phyloP scores from a whole-genome alignment of 2,329 filamentous ascomycete species.

The Camillea tinctor region DNA sequence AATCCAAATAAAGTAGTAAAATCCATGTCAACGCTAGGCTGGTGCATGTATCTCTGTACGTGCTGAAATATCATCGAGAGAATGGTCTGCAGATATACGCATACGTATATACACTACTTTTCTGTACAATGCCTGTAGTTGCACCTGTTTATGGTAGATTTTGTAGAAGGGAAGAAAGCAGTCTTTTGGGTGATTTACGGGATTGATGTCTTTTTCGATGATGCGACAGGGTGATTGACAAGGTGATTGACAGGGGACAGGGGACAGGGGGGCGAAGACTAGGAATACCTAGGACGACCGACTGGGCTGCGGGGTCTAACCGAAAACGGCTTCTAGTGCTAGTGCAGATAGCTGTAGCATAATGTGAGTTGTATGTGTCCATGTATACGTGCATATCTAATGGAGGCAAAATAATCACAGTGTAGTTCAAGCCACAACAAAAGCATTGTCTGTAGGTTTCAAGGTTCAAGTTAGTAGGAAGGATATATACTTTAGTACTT shows the following conservation, averaged over 20 bases:
- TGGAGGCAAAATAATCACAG: background rate
- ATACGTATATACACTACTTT: background rate
- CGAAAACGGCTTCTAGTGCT: background rate
- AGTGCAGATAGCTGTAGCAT: no score
- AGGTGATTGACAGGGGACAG: background rate
- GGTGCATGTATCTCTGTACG: background rate
- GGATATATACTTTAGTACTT: no score
- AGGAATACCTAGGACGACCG: background rate
- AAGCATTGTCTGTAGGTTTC: no score
- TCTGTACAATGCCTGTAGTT: no score
- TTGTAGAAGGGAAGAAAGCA: background rate
- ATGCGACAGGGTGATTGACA: background rate
- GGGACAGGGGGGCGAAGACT: background rate
- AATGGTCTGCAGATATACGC: background rate
- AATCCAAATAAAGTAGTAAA: background rate
- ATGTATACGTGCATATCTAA: no score
- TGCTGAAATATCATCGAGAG: background rate
- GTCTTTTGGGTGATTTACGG: background rate
- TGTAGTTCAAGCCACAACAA: background rate
- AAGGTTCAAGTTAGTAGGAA: no score
- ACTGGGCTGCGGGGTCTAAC: background rate
- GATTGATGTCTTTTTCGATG: background rate
- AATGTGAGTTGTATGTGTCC: no score
- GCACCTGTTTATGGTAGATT: background rate
- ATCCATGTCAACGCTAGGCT: background rate